Percentiles rank a stretch among this genome's conserved stretches.
These are phyloP conservation scores for Thelonectria blattea DNA, from an alignment of 2,329 filamentous ascomycete species.

Conservation along the genomic window DNA sequence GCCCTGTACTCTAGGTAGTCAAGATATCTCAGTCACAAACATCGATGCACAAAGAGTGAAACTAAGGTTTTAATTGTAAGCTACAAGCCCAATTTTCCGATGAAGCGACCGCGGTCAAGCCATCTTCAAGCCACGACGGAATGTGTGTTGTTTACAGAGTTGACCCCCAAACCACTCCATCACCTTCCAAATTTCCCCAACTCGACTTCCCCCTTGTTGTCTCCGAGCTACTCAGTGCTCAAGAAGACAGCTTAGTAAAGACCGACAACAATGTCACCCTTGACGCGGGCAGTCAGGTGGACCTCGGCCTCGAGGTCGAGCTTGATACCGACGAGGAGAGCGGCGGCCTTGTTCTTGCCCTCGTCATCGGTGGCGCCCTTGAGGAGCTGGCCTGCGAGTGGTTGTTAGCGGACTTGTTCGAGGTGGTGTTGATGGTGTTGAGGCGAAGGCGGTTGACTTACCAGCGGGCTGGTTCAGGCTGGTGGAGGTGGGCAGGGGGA, in stretches of 20 bases:
- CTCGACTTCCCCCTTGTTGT: neutral
- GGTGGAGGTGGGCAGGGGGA: conserved; percentile 41
- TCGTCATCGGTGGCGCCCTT: conserved; percentile 63
- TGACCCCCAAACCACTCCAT: neutral
- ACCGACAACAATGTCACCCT: conserved; percentile 65
- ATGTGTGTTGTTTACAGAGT: neutral
- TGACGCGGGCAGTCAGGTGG: conserved; percentile 64
- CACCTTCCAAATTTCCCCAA: neutral
- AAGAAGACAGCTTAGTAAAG: conserved; percentile 32
- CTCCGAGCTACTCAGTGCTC: neutral
- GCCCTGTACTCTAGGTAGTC: neutral
- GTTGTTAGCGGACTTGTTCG: conserved; percentile 8
- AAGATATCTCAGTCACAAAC: neutral
- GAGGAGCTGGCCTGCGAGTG: conserved; percentile 55
- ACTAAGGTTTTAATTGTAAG: neutral
- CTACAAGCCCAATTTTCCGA: neutral
- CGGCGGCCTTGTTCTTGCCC: conserved; percentile 63
- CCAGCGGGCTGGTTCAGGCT: conserved; percentile 44
- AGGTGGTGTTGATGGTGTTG: neutral
- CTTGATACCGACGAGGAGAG: conserved; percentile 67
- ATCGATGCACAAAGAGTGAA: neutral
- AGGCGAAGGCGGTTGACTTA: conserved; percentile 35
- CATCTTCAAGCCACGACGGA: neutral
- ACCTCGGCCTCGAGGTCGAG: conserved; percentile 68
- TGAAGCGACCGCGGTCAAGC: neutral